These are phyloP conservation scores for Globisporangium yorkense DNA, from an alignment of 352 stramenopile species.

Conservation along the genomic window DNA sequence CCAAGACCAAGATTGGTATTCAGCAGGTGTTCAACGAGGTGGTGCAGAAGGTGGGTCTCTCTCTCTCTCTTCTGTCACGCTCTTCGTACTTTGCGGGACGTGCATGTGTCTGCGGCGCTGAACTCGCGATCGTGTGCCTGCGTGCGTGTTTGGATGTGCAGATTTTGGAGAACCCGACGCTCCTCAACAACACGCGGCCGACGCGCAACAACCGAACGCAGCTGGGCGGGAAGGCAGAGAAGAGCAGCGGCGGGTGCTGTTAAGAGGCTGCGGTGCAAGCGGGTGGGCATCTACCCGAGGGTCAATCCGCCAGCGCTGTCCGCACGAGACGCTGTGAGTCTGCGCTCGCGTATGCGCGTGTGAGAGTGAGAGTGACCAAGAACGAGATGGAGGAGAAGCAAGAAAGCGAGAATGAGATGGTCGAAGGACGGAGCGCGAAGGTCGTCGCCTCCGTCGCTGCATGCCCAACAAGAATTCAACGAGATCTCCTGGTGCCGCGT, in stretches of 20 bases:
- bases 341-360: too few species aligned
- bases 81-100: background rate
- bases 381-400: too few species aligned
- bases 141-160: slow-evolving; percentile 15
- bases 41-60: slow-evolving; percentile 90
- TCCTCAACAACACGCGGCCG: slow-evolving; percentile 79
- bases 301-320: too few species aligned
- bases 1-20: slow-evolving; percentile 94
- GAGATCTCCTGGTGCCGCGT: too few species aligned
- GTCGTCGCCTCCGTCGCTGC: too few species aligned
- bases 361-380: too few species aligned
- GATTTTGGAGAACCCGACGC: slow-evolving; percentile 88
- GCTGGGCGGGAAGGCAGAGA: slow-evolving; percentile 51
- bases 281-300: background rate
- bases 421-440: too few species aligned
- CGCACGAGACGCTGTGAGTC: too few species aligned
- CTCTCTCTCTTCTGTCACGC: background rate
- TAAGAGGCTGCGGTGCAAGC: slow-evolving; percentile 1
- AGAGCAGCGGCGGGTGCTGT: slow-evolving; percentile 36
- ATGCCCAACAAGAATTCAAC: too few species aligned
- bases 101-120: background rate
- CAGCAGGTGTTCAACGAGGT: slow-evolving; percentile 97
- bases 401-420: too few species aligned
- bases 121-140: background rate
- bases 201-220: slow-evolving; percentile 28